Percentiles rank a stretch among this genome's conserved stretches.
These are phyloP conservation scores for Gentiana macrophylla DNA, from an alignment of 257 asterid genomes.

Conservation along the genomic window DNA sequence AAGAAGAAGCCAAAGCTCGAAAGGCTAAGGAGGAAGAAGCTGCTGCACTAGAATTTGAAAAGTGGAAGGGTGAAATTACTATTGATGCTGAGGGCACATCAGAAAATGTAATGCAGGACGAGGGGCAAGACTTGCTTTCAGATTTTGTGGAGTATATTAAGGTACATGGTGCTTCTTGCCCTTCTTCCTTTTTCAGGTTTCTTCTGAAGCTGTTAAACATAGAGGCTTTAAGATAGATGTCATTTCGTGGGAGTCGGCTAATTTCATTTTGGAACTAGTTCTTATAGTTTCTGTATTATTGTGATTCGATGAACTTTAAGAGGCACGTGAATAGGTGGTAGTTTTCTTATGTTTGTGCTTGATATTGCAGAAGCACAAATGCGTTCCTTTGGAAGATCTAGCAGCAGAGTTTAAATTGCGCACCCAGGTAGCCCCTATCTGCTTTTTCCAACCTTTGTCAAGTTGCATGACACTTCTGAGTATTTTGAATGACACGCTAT, in stretches of 20 bases:
- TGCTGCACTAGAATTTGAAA: constrained; percentile 84
- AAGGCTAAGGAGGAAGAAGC: constrained; percentile 92
- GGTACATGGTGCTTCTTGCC: constrained; percentile 25
- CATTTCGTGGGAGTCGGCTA: neutral
- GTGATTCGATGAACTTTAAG: neutral
- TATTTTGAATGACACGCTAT: neutral
- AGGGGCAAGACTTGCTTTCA: constrained; percentile 66
- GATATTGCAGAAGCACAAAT: constrained; percentile 71
- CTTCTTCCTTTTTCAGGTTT: no score
- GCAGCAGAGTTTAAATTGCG: constrained; percentile 96
- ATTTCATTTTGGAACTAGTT: neutral
- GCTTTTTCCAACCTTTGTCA: constrained; percentile 1
- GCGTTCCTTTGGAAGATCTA: constrained; percentile 90
- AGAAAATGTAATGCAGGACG: constrained; percentile 78
- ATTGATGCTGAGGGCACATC: constrained; percentile 96
- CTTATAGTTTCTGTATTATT: neutral
- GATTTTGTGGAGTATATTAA: constrained; percentile 93
- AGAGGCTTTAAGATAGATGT: neutral
- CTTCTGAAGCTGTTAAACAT: neutral
- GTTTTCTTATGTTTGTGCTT: constrained; percentile 8
- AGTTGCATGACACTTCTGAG: neutral
- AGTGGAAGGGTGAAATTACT: constrained; percentile 93
- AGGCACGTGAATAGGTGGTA: neutral
- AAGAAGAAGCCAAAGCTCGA: constrained; percentile 86
- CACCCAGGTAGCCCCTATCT: constrained; percentile 59